Conservation (phyloP, 176 grass and related monocot species). For the Typha latifolia region DNA sequence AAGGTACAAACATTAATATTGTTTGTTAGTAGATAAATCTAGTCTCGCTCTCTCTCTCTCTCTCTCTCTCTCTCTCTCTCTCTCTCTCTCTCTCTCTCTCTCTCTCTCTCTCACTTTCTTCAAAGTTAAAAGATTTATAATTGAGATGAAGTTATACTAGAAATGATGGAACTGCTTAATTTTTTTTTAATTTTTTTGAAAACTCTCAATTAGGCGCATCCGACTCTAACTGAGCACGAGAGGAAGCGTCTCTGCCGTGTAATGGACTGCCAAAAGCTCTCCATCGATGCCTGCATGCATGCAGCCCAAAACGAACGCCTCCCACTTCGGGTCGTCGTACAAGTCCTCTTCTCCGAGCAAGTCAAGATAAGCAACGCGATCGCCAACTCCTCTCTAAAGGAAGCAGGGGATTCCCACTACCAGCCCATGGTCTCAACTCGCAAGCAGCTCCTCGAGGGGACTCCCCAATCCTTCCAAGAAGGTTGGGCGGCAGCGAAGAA, state of each 20-base stretch:
- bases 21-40: too few species aligned
- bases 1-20: slow-evolving; percentile 30
- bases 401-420: slow-evolving; percentile 8
- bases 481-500: slow-evolving; percentile 92
- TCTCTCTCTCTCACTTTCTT: too few species aligned
- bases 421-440: slow-evolving; percentile 23
- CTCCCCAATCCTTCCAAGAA: slow-evolving; percentile 95
- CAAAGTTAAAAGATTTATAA: too few species aligned
- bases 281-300: slow-evolving; percentile 95
- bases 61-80: too few species aligned
- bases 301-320: slow-evolving; percentile 94
- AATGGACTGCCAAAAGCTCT: slow-evolving; percentile 99
- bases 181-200: neutral
- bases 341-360: slow-evolving; percentile 99
- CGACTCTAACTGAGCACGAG: slow-evolving; percentile 82
- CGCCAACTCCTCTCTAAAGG: slow-evolving; percentile 33
- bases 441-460: slow-evolving; percentile 81
- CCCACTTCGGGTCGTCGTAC: slow-evolving; percentile 91
- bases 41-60: too few species aligned
- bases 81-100: too few species aligned
- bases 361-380: slow-evolving; percentile 93
- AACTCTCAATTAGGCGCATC: slow-evolving; percentile 48
- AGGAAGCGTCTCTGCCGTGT: slow-evolving; percentile 80
- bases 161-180: neutral
- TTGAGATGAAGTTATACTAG: neutral